phyloP scores from a whole-genome alignment of 2,329 filamentous ascomycete species.

The Hypoxylon sp. region DNA sequence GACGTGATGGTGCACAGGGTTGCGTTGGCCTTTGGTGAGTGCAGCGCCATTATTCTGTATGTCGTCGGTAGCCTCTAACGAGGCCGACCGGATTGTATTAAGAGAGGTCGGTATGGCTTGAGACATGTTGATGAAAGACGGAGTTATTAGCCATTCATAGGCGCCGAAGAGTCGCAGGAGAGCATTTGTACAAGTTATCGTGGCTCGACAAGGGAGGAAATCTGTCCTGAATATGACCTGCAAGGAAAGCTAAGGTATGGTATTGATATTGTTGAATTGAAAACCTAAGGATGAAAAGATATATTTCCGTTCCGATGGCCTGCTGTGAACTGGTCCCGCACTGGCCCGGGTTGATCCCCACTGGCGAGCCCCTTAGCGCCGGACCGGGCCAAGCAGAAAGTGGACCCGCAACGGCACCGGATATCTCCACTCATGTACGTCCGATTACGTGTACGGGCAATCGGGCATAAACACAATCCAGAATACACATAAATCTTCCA shows the following conservation, averaged over 20 bases:
- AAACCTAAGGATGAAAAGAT: background rate
- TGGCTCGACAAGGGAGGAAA: background rate
- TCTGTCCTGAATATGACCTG: background rate
- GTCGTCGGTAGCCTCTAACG: constrained; percentile 51
- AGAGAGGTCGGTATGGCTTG: constrained; percentile 49
- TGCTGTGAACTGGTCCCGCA: background rate
- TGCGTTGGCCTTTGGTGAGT: constrained; percentile 46
- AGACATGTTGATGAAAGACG: constrained; percentile 53
- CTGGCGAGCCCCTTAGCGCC: background rate
- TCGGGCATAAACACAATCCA: background rate
- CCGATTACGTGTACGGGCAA: background rate
- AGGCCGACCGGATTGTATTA: constrained; percentile 47
- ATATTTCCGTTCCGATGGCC: background rate
- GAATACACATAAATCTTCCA: background rate
- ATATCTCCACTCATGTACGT: background rate
- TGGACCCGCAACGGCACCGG: too few relatives aligned
- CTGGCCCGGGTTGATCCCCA: background rate
- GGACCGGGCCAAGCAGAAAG: background rate
- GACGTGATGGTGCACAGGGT: constrained; percentile 73
- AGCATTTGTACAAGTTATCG: constrained; percentile 60
- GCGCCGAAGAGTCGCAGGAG: constrained; percentile 64
- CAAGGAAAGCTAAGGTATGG: background rate
- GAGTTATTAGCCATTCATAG: constrained; percentile 59
- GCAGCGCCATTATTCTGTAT: constrained; percentile 52
- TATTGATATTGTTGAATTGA: too few relatives aligned